Evolutionary conservation across 371 early-diverging fungal species (phyloP).

Genomic region (Lichtheimia corymbifera): DNA sequence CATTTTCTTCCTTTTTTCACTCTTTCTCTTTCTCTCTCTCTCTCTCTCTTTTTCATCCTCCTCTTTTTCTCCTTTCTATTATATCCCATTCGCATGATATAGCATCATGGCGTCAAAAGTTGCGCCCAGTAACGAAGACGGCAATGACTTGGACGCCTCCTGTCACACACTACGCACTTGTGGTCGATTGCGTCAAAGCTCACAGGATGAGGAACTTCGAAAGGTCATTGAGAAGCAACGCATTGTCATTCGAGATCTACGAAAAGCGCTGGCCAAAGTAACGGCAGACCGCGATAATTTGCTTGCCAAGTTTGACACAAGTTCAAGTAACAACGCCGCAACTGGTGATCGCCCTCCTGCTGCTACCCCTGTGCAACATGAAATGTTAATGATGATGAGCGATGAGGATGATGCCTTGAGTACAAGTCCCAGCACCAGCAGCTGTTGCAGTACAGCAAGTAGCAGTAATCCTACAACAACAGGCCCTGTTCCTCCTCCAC

Average conservation of each 20-base stretch:
- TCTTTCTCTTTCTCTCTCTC: conserved; percentile 7
- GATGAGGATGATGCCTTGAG: conserved; percentile 6
- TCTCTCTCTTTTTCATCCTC: conserved; percentile 4
- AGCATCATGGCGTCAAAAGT: conserved; percentile 10
- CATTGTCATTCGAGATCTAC: conserved; percentile 68
- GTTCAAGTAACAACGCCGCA: neutral
- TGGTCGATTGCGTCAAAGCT: too few species aligned
- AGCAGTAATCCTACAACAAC: conserved; percentile 5
- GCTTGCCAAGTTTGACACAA: conserved; percentile 9
- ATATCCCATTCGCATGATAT: conserved; percentile 6
- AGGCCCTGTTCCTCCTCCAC: conserved; percentile 19
- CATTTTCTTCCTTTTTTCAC: neutral
- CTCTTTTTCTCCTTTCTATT: conserved; percentile 5
- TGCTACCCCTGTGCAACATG: conserved; percentile 7
- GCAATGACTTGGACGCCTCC: conserved; percentile 1
- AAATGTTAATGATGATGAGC: conserved; percentile 1
- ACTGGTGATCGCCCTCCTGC: neutral
- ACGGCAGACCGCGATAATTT: conserved; percentile 48
- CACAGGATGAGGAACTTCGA: conserved; percentile 82
- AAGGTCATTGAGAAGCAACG: conserved; percentile 84
- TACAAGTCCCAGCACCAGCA: conserved; percentile 8
- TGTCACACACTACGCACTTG: too few species aligned
- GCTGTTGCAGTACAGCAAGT: conserved; percentile 10
- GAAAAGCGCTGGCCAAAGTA: conserved; percentile 42
- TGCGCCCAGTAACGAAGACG: conserved; percentile 4